Base-by-base conservation (phyloP, 2,329 filamentous ascomycete species). In the Grosmannia serpens region DNA sequence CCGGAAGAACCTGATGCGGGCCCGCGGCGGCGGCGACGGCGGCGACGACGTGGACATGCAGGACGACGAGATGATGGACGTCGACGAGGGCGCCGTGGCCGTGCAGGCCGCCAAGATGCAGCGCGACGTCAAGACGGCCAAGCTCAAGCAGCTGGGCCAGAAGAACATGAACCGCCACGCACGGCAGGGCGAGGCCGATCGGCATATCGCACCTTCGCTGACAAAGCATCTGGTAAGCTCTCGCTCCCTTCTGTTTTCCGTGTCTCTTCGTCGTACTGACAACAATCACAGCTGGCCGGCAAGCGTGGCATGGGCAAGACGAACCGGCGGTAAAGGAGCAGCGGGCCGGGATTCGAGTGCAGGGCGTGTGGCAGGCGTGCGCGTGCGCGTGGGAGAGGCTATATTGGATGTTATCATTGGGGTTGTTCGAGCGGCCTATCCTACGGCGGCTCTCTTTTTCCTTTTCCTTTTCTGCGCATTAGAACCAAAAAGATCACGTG, bases 101-200 rank as follows among this genome's bases (percentile, higher is more conserved):
- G 57, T 41, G 1, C 58, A 53, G 84, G 66, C 82, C 85, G 65
- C 75, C 85, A 65, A 80, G 87, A 66, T 88, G 87, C 60, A 87
- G 87, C 82, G 90, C 87, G 76, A 80, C 88, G 63, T 81, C 80
- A 61, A 61, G 62, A 56, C 89, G 44, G 91, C 96, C 73, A 85
- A 87, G 68, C 78, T 95, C 70, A 81, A 85, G 70, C 97, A 96
- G 81, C 76, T 99, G 70, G 81, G 86, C 67, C 95, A 99, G 85
- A 91, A 92, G 81, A 92, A 91, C 83, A 96, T 95, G 91, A 99
- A 99, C 79, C 84, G 92, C 64, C 94, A 95, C 87, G 94, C 94
- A 51, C 86, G 91, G 73, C 89, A 95, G 80, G 94, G 94, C 79
- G 94, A 99, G 78, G 91, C 87, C 62, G 94, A 99, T 80, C 85